These are phyloP conservation scores for Pyrenula aspistea DNA, from an alignment of 495 filamentous ascomycete genomes.

Conservation along the genomic window DNA sequence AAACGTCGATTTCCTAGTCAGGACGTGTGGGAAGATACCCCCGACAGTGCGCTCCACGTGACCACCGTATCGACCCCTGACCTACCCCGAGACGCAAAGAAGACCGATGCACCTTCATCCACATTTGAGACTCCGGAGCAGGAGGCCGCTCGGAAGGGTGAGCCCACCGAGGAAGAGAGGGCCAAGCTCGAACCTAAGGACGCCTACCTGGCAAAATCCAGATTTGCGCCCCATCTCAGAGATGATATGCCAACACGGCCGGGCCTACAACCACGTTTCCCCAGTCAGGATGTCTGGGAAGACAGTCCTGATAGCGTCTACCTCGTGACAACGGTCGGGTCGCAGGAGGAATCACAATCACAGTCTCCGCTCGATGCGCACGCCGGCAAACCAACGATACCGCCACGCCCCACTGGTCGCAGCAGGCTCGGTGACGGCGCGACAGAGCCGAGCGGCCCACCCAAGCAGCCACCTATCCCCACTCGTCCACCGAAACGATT, in stretches of 20 bases:
- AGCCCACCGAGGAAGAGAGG: conserved; percentile 32
- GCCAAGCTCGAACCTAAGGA: conserved; percentile 34
- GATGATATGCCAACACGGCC: conserved; percentile 31
- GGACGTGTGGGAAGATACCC: conserved; percentile 96
- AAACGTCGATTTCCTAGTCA: conserved; percentile 81
- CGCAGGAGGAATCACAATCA: conserved; percentile 37
- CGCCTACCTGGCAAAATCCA: conserved; percentile 25
- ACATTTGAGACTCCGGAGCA: conserved; percentile 45
- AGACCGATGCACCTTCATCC: conserved; percentile 6
- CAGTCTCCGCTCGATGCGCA: conserved; percentile 15
- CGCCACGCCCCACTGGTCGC: conserved; percentile 26
- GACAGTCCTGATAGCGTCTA: conserved; percentile 77
- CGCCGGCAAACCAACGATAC: conserved; percentile 28
- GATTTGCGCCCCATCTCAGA: conserved; percentile 26
- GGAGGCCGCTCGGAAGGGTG: conserved; percentile 37
- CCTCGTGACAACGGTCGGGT: conserved; percentile 66
- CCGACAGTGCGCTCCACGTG: conserved; percentile 70
- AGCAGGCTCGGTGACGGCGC: not conserved
- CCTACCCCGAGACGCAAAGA: conserved; percentile 16
- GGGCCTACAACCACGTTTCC: conserved; percentile 63
- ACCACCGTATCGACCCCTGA: conserved; percentile 81
- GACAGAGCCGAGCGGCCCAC: not conserved
- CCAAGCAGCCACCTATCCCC: conserved; percentile 8
- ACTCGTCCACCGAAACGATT: conserved; percentile 16
- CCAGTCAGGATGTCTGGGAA: conserved; percentile 94